Evolutionary conservation across 306 rosid genomes (phyloP).

Genomic region (Arachis stenosperma): DNA sequence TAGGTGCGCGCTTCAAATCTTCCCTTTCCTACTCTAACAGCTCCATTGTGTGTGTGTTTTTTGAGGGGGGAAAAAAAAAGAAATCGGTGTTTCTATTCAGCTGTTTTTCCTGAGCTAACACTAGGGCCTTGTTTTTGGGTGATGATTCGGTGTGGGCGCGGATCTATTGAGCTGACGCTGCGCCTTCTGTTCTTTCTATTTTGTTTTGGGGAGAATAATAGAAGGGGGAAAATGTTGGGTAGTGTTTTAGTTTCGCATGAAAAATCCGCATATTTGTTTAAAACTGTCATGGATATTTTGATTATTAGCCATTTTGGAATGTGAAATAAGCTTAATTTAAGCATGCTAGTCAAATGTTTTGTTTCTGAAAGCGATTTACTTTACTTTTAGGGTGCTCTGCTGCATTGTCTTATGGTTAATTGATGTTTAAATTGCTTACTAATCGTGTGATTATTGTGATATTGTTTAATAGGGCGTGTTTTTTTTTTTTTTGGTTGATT

Average conservation of each 20-base stretch:
- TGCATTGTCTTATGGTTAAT: constrained; percentile 2
- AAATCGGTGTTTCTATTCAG: not conserved
- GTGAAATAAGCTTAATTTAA: not conserved
- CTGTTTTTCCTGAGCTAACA: constrained; percentile 1
- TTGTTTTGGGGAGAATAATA: constrained; percentile 14
- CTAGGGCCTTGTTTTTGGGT: not conserved
- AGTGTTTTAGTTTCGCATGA: no score
- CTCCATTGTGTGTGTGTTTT: not conserved
- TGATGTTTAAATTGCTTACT: not conserved
- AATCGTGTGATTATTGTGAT: constrained; percentile 24
- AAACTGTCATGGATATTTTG: no score
- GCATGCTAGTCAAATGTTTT: not conserved
- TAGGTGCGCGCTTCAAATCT: constrained; percentile 46
- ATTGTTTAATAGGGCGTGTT: not conserved
- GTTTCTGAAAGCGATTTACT: not conserved
- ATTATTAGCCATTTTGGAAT: not conserved
- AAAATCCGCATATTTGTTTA: no score
- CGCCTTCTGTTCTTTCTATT: not conserved
- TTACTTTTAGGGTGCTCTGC: not conserved
- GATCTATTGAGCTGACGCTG: constrained; percentile 39
- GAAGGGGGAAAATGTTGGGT: not conserved
- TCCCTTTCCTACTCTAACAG: constrained; percentile 16
- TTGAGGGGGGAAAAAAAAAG: not conserved
- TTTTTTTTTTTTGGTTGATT: not conserved
- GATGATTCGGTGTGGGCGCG: constrained; percentile 1